phyloP scores from a whole-genome alignment of 2,329 filamentous ascomycete species.

The Aaosphaeria arxii region DNA sequence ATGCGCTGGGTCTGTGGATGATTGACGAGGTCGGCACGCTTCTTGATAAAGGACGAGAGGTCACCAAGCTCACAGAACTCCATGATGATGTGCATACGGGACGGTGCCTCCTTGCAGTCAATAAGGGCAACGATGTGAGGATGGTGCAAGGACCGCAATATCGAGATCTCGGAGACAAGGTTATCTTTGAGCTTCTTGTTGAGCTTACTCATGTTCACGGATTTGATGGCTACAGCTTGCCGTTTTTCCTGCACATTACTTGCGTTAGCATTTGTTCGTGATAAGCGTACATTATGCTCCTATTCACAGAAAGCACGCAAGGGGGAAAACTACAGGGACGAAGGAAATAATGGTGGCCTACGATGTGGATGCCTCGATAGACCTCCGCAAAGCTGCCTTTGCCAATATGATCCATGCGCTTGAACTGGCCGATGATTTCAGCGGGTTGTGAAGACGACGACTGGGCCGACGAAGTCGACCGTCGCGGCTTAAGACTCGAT shows the following conservation, averaged over 20 bases:
- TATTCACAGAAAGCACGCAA: no score
- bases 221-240: constrained; percentile 91
- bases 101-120: constrained; percentile 82
- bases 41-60: constrained; percentile 93
- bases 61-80: constrained; percentile 97
- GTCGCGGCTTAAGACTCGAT: constrained; percentile 30
- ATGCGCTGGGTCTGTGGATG: constrained; percentile 84
- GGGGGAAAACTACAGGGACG: neutral
- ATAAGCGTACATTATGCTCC: neutral
- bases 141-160: constrained; percentile 88
- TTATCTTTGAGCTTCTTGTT: constrained; percentile 97
- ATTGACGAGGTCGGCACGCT: constrained; percentile 74
- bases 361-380: constrained; percentile 81
- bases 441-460: constrained; percentile 32
- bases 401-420: constrained; percentile 84
- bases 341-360: constrained; percentile 46
- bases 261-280: constrained; percentile 11
- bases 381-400: constrained; percentile 98
- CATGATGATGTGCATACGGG: constrained; percentile 96
- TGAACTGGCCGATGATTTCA: constrained; percentile 68
- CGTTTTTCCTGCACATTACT: constrained; percentile 62
- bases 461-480: constrained; percentile 33
- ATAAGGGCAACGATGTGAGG: constrained; percentile 96
- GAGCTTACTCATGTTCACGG: constrained; percentile 83
- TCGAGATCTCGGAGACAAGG: constrained; percentile 90